Evolutionary conservation across 148 eudicot genomes (phyloP).

Genomic region (Cornus kousa): DNA sequence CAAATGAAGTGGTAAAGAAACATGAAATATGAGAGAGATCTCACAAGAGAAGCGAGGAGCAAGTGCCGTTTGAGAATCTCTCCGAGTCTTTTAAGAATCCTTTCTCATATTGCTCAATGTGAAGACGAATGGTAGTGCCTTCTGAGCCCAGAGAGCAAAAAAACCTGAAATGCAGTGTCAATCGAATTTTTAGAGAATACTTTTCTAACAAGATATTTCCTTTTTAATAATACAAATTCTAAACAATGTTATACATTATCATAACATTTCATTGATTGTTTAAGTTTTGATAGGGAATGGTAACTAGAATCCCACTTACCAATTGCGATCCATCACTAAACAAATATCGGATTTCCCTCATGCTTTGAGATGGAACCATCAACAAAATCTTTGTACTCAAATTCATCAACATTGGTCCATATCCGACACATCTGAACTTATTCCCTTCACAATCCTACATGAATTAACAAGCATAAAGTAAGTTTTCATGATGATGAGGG

Average conservation of each 20-base stretch:
- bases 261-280: background rate
- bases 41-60: slow-evolving; percentile 88
- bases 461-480: background rate
- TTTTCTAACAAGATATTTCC: background rate
- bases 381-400: slow-evolving; percentile 93
- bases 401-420: slow-evolving; percentile 71
- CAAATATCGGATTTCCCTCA: slow-evolving; percentile 89
- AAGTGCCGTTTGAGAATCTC: slow-evolving; percentile 91
- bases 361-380: slow-evolving; percentile 94
- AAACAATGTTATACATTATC: background rate
- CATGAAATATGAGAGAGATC: slow-evolving; percentile 4
- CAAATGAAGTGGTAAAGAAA: background rate
- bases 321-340: slow-evolving; percentile 92
- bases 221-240: background rate
- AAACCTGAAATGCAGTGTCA: slow-evolving; percentile 44
- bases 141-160: slow-evolving; percentile 96
- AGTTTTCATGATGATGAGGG: too few species aligned
- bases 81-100: slow-evolving; percentile 70
- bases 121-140: slow-evolving; percentile 91
- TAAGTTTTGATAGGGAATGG: background rate
- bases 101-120: slow-evolving; percentile 93
- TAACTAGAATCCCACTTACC: slow-evolving; percentile 40
- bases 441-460: slow-evolving; percentile 63
- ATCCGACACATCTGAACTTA: slow-evolving; percentile 58
- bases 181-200: too few species aligned